Conservation (phyloP, 73 alveolate species). For the Paramecium sonneborni region DNA sequence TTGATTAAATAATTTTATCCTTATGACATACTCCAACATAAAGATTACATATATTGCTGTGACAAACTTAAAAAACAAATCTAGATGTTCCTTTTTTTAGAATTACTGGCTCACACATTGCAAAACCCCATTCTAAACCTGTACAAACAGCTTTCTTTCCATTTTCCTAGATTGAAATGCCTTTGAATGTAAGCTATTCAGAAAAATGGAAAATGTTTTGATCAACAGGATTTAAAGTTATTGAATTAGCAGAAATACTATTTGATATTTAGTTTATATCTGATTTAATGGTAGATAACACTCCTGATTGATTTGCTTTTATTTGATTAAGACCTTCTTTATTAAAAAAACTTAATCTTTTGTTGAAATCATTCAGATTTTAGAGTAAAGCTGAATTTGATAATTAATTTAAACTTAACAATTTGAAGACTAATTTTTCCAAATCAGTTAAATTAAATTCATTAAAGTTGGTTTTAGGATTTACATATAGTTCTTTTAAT, state of each 20-base stretch:
- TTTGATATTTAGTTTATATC: background rate
- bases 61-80: background rate
- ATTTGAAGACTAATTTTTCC: background rate
- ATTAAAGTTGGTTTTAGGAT: background rate
- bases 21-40: background rate
- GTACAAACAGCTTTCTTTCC: background rate
- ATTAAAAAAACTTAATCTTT: background rate
- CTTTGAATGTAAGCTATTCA: background rate
- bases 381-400: background rate
- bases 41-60: background rate
- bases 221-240: background rate
- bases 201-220: background rate
- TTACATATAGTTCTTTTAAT: background rate
- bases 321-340: background rate
- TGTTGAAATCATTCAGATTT: background rate
- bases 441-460: background rate
- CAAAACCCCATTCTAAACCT: background rate
- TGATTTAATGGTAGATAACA: background rate
- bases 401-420: background rate
- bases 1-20: background rate
- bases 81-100: background rate
- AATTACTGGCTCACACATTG: background rate
- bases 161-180: background rate
- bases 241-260: background rate
- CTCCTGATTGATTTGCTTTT: background rate